Conservation (phyloP, 306 rosid genomes). For the Inga laurina region DNA sequence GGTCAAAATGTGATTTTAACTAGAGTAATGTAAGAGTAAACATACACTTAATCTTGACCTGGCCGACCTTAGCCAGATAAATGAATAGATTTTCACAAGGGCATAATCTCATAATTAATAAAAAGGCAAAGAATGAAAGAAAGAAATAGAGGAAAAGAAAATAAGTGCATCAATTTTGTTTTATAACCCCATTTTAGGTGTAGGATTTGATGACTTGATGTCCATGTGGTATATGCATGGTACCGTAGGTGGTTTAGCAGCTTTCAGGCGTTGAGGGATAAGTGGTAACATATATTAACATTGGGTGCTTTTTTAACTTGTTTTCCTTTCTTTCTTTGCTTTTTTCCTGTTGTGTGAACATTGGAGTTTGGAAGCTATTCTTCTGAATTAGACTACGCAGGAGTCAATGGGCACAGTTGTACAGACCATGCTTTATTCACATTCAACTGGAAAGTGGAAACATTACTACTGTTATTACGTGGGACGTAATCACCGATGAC, state of each 20-base stretch:
- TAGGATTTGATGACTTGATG: background rate
- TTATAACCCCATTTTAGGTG: background rate
- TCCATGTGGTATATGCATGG: background rate
- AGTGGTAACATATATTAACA: background rate
- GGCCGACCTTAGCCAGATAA: background rate
- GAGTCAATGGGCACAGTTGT: background rate
- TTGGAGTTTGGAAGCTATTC: background rate
- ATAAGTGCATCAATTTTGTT: background rate
- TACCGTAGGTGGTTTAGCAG: background rate
- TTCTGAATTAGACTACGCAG: background rate
- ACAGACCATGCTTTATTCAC: background rate
- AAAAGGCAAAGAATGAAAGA: background rate
- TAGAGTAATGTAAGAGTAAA: background rate
- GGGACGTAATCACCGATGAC: background rate
- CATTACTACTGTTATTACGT: background rate
- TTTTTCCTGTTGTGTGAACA: background rate
- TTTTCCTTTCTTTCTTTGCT: too few species aligned
- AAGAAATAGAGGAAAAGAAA: background rate
- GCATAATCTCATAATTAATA: background rate
- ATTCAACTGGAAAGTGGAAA: background rate
- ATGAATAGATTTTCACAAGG: background rate
- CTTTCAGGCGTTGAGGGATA: background rate
- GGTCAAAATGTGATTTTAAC: background rate
- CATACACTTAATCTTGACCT: background rate
- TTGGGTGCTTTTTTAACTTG: background rate